Evolutionary conservation across 805 yeast species (phyloP).

Genomic region (Sungouiozyma ichnusensis): DNA sequence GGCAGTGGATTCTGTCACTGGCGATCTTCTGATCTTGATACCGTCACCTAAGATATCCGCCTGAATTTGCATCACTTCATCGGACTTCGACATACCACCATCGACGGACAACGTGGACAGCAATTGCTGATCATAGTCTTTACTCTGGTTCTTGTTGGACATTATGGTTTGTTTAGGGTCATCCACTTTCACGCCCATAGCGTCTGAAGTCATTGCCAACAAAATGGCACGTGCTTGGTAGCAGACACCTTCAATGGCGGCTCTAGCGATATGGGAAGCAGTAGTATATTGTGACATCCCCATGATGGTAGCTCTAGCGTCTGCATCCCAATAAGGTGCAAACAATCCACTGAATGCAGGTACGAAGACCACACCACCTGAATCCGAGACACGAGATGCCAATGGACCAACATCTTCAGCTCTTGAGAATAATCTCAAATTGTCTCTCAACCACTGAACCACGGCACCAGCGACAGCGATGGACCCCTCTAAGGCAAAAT

Average conservation of each 20-base stretch:
- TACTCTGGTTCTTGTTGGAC: slow-evolving; percentile 1
- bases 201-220: slow-evolving; percentile 81
- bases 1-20: slow-evolving; percentile 84
- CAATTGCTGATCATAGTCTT: slow-evolving; percentile 36
- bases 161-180: slow-evolving; percentile 2
- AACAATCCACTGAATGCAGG: slow-evolving; percentile 91
- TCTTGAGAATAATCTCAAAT: slow-evolving; percentile 67
- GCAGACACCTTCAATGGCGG: slow-evolving; percentile 91
- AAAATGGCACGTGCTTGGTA: slow-evolving; percentile 87
- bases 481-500: slow-evolving; percentile 88
- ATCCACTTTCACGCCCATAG: slow-evolving; percentile 36
- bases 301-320: slow-evolving; percentile 84
- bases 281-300: slow-evolving; percentile 90
- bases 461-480: slow-evolving; percentile 93
- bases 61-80: slow-evolving; percentile 88
- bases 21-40: slow-evolving; percentile 69
- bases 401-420: slow-evolving; percentile 86
- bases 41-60: slow-evolving; percentile 86
- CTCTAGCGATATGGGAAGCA: slow-evolving; percentile 86
- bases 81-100: slow-evolving; percentile 91
- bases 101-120: slow-evolving; percentile 64
- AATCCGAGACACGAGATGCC: slow-evolving; percentile 67
- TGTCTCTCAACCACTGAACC: slow-evolving; percentile 90
- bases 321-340: slow-evolving; percentile 94
- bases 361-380: slow-evolving; percentile 89